Base-by-base conservation (phyloP, 202 grass and related monocot genomes). In the Carex arenaria region DNA sequence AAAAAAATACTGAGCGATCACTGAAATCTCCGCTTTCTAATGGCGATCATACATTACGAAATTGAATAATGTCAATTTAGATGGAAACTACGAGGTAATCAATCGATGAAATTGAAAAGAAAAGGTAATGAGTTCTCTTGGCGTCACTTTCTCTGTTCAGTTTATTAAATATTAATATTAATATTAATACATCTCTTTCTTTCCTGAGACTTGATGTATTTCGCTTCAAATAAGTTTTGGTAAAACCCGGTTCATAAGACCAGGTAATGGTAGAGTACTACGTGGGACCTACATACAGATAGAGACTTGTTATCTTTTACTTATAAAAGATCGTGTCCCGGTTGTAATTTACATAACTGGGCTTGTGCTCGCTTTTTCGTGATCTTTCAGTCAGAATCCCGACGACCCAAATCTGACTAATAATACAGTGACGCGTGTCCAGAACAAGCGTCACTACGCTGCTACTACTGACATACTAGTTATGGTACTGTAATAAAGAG, bases 401-500 rank as follows among this genome's bases (percentile, higher is more conserved):
- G 3, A 57, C 18, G 47, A 78, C 72, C 20, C 23, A n/a, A 54
- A 56, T 28, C 0, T 6, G 9, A 54, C 72, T 51, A 78, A 78
- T 56, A 17, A 15, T 4, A 15, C 17, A 30, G 22, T 22, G 72
- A 78, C 72, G 4, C 72, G 51, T 78, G 72, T 78, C 23, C 12
- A 31, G 1, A 1, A 34, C 2, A 13, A 28, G 10, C 63, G 28
- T 66, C 11, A 5, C 63, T 32, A 15, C 15, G 63, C 28, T 32
- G 63, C 63, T 66, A 12, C 63, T 32, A 34, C 38, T 76, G 51
- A 43, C 72, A 76, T 76, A 55, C 72, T 45, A 52, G 72, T 76
- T 76, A 76, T 76, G 51, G 72, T 76, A 76, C 72, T 20, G 72
- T 76, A 23, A 23, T 76, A 76, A 76, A 76, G 72, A 76, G 45